Evolutionary conservation across 2,329 filamentous ascomycete species (phyloP).

Genomic region (Ascocoryne sarcoides): DNA sequence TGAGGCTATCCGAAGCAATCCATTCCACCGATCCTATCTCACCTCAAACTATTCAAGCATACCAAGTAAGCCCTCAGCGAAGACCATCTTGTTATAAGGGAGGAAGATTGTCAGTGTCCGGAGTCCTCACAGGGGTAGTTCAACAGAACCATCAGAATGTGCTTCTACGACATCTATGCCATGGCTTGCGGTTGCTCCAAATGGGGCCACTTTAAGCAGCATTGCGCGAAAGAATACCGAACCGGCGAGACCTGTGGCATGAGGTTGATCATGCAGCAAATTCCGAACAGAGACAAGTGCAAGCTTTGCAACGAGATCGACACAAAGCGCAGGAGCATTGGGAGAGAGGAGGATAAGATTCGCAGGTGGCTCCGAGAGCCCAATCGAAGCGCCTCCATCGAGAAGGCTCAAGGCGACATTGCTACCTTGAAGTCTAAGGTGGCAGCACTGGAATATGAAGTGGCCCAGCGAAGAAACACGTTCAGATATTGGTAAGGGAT

Average conservation of each 20-base stretch:
- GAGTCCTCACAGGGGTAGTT: no score
- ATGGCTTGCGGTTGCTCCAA: conserved; percentile 87
- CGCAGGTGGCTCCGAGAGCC: conserved; percentile 53
- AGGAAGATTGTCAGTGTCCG: no score
- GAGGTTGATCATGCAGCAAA: conserved; percentile 75
- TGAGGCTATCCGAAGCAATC: no score
- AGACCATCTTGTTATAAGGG: no score
- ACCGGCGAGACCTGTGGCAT: conserved; percentile 95
- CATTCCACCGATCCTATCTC: conserved; percentile 2
- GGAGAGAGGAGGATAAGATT: conserved; percentile 67
- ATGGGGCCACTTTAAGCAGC: conserved; percentile 87
- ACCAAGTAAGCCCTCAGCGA: conserved; percentile 2
- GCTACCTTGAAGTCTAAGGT: conserved; percentile 54
- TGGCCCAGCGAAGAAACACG: no score
- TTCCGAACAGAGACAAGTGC: conserved; percentile 54
- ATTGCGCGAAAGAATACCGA: conserved; percentile 90
- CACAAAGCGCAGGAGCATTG: conserved; percentile 68
- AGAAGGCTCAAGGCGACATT: conserved; percentile 48
- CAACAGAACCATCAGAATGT: conserved; percentile 52
- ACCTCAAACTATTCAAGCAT: conserved; percentile 13
- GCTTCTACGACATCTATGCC: conserved; percentile 87
- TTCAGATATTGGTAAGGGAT: no score
- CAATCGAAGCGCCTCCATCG: conserved; percentile 10
- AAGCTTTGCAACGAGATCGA: conserved; percentile 83
- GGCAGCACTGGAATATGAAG: conserved; percentile 32